These are phyloP conservation scores for Botrytis deweyae DNA, from an alignment of 2,329 filamentous ascomycete species.

Conservation along the genomic window DNA sequence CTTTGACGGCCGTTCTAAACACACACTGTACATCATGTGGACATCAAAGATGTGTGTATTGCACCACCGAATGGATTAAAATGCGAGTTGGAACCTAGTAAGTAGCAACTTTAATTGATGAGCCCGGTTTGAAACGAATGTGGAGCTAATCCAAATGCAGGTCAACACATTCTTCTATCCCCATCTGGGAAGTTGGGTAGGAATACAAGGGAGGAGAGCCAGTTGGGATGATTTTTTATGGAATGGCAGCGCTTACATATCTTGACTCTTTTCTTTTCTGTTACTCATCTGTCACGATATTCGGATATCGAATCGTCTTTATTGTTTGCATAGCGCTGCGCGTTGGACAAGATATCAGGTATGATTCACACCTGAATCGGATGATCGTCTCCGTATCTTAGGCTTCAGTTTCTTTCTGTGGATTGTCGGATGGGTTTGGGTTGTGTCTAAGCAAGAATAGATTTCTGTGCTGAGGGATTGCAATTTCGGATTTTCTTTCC, in stretches of 20 bases:
- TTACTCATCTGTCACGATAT: neutral
- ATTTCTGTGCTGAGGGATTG: neutral
- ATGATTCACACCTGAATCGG: neutral
- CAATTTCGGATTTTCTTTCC: neutral
- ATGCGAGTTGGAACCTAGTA: neutral
- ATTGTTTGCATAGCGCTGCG: slow-evolving; percentile 7
- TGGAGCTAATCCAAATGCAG: neutral
- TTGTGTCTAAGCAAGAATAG: neutral
- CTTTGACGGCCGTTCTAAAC: neutral
- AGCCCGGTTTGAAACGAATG: neutral
- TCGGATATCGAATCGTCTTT: neutral
- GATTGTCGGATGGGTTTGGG: neutral
- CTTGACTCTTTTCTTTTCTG: neutral
- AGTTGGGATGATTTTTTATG: neutral
- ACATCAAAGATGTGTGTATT: neutral
- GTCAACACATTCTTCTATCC: neutral
- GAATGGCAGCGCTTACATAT: neutral
- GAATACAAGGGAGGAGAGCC: neutral
- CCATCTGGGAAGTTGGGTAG: neutral
- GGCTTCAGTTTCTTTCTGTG: neutral
- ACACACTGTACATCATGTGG: neutral
- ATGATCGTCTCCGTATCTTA: neutral
- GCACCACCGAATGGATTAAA: slow-evolving; percentile 1
- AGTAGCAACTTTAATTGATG: neutral
- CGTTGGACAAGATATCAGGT: neutral